Evolutionary conservation across 1,139 yeast genomes (phyloP), one percentile per base, ranked within the genome.

Genomic region (Suhomyces bolitotheri): DNA sequence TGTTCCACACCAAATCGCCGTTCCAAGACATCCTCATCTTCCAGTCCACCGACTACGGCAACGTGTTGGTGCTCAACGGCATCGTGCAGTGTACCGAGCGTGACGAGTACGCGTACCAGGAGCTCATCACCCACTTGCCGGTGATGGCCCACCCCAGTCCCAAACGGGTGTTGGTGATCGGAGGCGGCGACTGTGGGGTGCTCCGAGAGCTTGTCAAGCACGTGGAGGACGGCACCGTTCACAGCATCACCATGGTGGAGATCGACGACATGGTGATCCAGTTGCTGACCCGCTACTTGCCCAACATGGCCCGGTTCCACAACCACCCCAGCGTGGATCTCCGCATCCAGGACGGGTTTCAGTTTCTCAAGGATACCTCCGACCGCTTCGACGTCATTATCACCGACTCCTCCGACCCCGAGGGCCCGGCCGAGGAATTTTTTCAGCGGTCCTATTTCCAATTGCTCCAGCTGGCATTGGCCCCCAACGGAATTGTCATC

Each of bases 141-240:
- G 55, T 87, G 44, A 78, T 81, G 77, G 67, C 84, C 14, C 96
- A 87, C 59, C 78, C 82, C 23, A 58, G 67, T 37, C 96, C 96
- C 12, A 75, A 76, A 54, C 75, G 73, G 40, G 95, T 87, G 13
- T 73, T 87, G 41, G 95, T 87, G 31, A 86, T 87, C 50, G 96
- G 96, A 22, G 96, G 96, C 20, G 96, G 96, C 26, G 96, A 87
- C 61, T 95, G 96, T 49, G 96, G 96, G 42, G 96, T 88, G 13
- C 70, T 87, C 32, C 75, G 96, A 50, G 96, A 87, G 62, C 74
- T 86, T 25, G 77, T 85, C 45, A 88, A 90, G 63, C 97, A 90
- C 62, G 54, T 64, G 23, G 60, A 59, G 7, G 48, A 52, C 16
- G 70, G 71, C 1, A 58, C 73, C 33, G 82, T 90, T 21, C 83